Percentiles rank a stretch among this genome's conserved stretches.
These are phyloP conservation scores for Calycina herbarum DNA, from an alignment of 2,329 filamentous ascomycete genomes.

Conservation along the genomic window DNA sequence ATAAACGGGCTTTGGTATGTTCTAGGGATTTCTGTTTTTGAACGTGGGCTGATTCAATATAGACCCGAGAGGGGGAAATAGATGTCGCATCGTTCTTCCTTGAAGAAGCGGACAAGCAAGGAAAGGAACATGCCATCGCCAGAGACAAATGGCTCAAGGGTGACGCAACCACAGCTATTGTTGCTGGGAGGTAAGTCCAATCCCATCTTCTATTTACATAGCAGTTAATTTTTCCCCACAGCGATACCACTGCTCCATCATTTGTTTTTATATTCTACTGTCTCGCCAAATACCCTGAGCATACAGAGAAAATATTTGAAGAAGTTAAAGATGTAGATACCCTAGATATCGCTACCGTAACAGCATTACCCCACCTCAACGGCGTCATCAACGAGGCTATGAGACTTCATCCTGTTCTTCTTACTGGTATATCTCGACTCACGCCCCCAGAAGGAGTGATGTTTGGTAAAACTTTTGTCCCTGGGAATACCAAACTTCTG, in stretches of 20 bases:
- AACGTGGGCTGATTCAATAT: background rate
- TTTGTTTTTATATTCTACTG: conserved; percentile 7
- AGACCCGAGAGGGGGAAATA: background rate
- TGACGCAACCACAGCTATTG: background rate
- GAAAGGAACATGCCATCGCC: background rate
- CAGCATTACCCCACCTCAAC: conserved; percentile 30
- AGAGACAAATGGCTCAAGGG: conserved; percentile 7
- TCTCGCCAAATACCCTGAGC: background rate
- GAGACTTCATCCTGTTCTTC: conserved; percentile 22
- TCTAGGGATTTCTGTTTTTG: background rate
- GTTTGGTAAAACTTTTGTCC: conserved; percentile 10
- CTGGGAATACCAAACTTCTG: conserved; percentile 9
- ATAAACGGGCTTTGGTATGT: conserved; percentile 6
- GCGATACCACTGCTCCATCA: conserved; percentile 5
- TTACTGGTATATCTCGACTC: conserved; percentile 5
- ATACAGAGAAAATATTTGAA: conserved; percentile 7
- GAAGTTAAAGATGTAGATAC: background rate
- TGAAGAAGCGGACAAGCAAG: background rate
- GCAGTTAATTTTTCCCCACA: background rate
- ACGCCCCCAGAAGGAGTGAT: conserved; percentile 14
- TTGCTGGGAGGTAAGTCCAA: conserved; percentile 13
- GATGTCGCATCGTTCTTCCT: conserved; percentile 3
- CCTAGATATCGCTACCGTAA: background rate
- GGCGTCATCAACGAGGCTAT: conserved; percentile 39
- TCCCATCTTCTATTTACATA: background rate